These are phyloP conservation scores for Talaromyces sp. DNA, from an alignment of 2,329 filamentous ascomycete species.

Conservation along the genomic window DNA sequence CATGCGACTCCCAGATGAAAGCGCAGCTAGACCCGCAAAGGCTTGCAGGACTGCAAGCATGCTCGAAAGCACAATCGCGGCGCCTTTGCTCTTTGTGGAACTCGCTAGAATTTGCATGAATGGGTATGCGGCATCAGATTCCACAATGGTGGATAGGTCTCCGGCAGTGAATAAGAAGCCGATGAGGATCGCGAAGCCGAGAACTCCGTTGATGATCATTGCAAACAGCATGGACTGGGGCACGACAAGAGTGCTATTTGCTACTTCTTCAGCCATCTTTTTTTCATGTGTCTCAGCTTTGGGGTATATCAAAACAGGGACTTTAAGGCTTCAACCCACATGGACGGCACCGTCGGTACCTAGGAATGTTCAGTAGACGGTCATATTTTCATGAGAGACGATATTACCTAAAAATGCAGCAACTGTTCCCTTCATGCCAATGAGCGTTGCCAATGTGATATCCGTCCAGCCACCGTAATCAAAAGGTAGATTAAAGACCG, in stretches of 20 bases:
- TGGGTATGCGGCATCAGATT: conserved; percentile 48
- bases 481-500: conserved; percentile 38
- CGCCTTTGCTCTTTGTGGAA: conserved; percentile 44
- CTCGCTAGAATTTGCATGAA: conserved; percentile 57
- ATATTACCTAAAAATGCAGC: conserved; percentile 37
- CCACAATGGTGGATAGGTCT: conserved; percentile 42
- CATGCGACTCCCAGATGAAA: conserved; percentile 55
- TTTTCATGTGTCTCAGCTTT: too few relatives aligned
- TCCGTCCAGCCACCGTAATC: conserved; percentile 37
- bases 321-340: too few relatives aligned
- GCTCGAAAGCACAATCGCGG: conserved; percentile 47
- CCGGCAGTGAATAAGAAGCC: conserved; percentile 52
- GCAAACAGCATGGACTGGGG: conserved; percentile 49
- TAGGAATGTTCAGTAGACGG: conserved; percentile 11
- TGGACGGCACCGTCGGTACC: too few relatives aligned
- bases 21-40: conserved; percentile 48
- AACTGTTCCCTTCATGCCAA: conserved; percentile 40
- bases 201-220: conserved; percentile 47
- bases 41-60: conserved; percentile 49
- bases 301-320: too few relatives aligned
- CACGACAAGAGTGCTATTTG: conserved; percentile 46
- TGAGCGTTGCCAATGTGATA: conserved; percentile 32
- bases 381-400: background rate
- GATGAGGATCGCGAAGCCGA: conserved; percentile 54
- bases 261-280: conserved; percentile 32